phyloP scores from a whole-genome alignment of 192 early-diverging fungal genomes.

The Entophlyctis luteolus region DNA sequence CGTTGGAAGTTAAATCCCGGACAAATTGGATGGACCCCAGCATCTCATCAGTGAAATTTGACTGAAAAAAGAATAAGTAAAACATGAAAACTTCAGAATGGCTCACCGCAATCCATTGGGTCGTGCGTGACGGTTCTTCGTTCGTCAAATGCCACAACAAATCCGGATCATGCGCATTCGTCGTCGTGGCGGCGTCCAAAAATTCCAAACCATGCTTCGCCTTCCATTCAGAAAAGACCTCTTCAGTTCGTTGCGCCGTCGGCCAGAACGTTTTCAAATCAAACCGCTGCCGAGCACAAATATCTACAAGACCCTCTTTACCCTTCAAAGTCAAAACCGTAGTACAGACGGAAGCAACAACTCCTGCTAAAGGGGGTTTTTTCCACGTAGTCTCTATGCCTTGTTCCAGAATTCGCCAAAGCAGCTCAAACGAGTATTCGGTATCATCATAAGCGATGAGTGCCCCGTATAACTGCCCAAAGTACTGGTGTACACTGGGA shows the following conservation, averaged over 20 bases:
- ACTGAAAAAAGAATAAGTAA: slow-evolving; percentile 7
- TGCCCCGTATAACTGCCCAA: slow-evolving; percentile 47
- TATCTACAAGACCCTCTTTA: slow-evolving; percentile 14
- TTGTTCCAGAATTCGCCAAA: slow-evolving; percentile 21
- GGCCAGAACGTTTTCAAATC: slow-evolving; percentile 42
- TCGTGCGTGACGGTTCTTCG: slow-evolving; percentile 1
- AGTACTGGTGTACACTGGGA: slow-evolving; percentile 62
- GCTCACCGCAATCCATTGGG: slow-evolving; percentile 12
- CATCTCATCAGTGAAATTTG: neutral
- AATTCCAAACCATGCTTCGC: slow-evolving; percentile 13
- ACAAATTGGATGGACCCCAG: slow-evolving; percentile 14
- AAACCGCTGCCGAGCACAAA: slow-evolving; percentile 13
- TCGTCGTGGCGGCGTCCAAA: neutral
- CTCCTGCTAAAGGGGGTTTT: slow-evolving; percentile 29
- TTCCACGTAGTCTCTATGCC: slow-evolving; percentile 18
- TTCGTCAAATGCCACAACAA: neutral
- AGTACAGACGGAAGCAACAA: slow-evolving; percentile 30
- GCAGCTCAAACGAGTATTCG: slow-evolving; percentile 45
- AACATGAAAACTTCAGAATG: neutral
- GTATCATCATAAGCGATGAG: slow-evolving; percentile 47
- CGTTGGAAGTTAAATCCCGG: slow-evolving; percentile 4
- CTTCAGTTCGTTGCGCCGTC: slow-evolving; percentile 9
- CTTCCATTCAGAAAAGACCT: slow-evolving; percentile 30
- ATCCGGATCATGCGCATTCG: neutral
- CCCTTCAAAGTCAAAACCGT: slow-evolving; percentile 14